Evolutionary conservation across 805 yeast genomes (phyloP), one percentile per base, ranked within the genome.

Genomic region (Candida silvatica): DNA sequence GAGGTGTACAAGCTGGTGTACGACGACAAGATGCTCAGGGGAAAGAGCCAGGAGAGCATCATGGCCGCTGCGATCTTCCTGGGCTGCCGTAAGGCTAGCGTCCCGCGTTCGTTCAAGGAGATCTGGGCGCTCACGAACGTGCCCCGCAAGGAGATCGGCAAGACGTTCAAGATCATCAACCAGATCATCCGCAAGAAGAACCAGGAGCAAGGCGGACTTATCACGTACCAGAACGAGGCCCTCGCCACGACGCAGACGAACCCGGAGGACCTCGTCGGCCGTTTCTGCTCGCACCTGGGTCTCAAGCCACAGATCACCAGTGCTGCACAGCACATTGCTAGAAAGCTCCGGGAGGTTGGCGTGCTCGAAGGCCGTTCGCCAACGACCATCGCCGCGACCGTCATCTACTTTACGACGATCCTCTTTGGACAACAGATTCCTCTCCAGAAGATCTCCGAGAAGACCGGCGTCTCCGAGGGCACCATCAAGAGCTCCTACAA

Each of bases 291-390:
- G 14, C 94, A 87, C 53, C 66, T 92, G 65, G 97, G 97, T 39
- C 68, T 92, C 38, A 67, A 77, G 16, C 77, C 86, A 42, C 86
- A 77, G 58, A 80, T 88, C 30, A 80, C 96, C 16, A 84, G 86
- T 42, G 90, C 94, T 7, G 95, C 97, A 2, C 97, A 90, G 58
- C 74, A 80, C 49, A 86, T 92, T 46, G 96, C 97, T 2, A 77
- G 86, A 53, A 71, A 80, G 45, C 86, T 94, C 51, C 83, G 85
- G 16, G 95, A 84, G 42, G 80, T 81, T 42, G 96, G 97, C 37
- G 94, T 90, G 26, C 68, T 92, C 51, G 97, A 95, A 14, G 97
- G 98, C 49, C 74, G 96, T 46, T 84, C 96, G 3, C 98, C 98
- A 20, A 88, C 88, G 36, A 90, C 98, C 25, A 86, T 92, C 52